phyloP scores from a whole-genome alignment of 768 basidiomycete genomes.

The Rickenella mellea region DNA sequence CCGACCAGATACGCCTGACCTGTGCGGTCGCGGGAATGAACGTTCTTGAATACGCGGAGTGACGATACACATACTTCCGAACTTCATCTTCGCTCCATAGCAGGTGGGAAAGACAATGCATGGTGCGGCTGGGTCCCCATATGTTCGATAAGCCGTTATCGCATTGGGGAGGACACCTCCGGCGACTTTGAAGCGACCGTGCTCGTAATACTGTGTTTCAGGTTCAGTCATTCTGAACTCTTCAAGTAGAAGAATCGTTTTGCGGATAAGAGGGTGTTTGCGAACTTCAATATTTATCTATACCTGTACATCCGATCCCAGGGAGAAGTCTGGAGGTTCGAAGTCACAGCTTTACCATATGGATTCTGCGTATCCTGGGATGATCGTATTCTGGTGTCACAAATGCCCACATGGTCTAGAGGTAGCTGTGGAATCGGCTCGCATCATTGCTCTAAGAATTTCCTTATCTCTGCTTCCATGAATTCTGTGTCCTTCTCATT shows the following conservation, averaged over 20 bases:
- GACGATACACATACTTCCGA: slow-evolving; percentile 33
- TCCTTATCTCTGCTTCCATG: slow-evolving; percentile 31
- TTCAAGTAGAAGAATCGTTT: too few species aligned
- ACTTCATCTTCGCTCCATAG: slow-evolving; percentile 33
- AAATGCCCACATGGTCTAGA: too few species aligned
- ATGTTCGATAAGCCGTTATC: slow-evolving; percentile 47
- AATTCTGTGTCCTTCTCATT: slow-evolving; percentile 32
- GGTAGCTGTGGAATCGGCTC: too few species aligned
- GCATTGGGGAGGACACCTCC: slow-evolving; percentile 49
- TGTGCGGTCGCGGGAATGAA: slow-evolving; percentile 12
- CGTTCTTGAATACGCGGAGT: not conserved
- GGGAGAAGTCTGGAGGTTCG: too few species aligned
- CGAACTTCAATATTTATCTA: too few species aligned
- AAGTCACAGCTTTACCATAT: too few species aligned
- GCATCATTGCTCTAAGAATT: slow-evolving; percentile 33
- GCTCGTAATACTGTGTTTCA: slow-evolving; percentile 37
- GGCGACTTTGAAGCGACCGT: slow-evolving; percentile 41
- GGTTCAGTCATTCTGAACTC: slow-evolving; percentile 12
- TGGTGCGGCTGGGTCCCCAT: slow-evolving; percentile 40
- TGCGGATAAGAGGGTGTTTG: too few species aligned
- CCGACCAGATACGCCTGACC: slow-evolving; percentile 41
- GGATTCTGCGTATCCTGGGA: too few species aligned
- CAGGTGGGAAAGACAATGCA: slow-evolving; percentile 51
- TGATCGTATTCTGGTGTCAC: too few species aligned
- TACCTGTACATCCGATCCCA: too few species aligned